Conservation (phyloP, 2,329 filamentous ascomycete genomes). For the Aquanectria penicillioides region DNA sequence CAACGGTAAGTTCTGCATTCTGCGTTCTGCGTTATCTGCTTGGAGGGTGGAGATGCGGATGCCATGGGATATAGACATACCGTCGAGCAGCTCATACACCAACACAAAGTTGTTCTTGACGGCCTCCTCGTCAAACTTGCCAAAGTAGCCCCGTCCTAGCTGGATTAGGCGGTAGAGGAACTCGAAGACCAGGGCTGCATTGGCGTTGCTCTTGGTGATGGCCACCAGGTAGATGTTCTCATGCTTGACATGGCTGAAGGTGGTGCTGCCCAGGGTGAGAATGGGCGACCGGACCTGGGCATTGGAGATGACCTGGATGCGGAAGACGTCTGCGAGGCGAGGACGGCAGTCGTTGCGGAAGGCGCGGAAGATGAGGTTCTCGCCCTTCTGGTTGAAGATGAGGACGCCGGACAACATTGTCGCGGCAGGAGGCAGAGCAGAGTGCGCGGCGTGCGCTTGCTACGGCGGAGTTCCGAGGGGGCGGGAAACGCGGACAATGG, state of each 20-base stretch:
- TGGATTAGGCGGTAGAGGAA: constrained; percentile 93
- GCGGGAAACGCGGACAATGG: not conserved
- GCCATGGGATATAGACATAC: constrained; percentile 55
- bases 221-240: constrained; percentile 99
- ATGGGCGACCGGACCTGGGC: constrained; percentile 97
- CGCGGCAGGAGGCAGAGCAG: constrained; percentile 36
- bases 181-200: constrained; percentile 97
- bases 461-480: not conserved
- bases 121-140: constrained; percentile 98
- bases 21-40: too few relatives aligned
- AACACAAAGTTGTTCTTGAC: constrained; percentile 99
- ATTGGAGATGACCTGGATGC: constrained; percentile 99
- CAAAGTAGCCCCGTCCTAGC: constrained; percentile 95
- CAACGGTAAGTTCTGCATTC: too few relatives aligned
- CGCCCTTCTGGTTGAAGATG: constrained; percentile 99
- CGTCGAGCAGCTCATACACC: constrained; percentile 95
- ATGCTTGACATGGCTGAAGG: constrained; percentile 99
- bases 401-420: constrained; percentile 96
- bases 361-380: constrained; percentile 98
- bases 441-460: not conserved
- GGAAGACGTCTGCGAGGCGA: constrained; percentile 97
- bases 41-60: not conserved
- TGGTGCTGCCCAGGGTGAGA: constrained; percentile 95
- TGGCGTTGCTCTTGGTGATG: constrained; percentile 98
- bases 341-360: constrained; percentile 99